These are phyloP conservation scores for Papiliotrema nemorosa DNA, from an alignment of 1,284 basidiomycete genomes.

Conservation along the genomic window DNA sequence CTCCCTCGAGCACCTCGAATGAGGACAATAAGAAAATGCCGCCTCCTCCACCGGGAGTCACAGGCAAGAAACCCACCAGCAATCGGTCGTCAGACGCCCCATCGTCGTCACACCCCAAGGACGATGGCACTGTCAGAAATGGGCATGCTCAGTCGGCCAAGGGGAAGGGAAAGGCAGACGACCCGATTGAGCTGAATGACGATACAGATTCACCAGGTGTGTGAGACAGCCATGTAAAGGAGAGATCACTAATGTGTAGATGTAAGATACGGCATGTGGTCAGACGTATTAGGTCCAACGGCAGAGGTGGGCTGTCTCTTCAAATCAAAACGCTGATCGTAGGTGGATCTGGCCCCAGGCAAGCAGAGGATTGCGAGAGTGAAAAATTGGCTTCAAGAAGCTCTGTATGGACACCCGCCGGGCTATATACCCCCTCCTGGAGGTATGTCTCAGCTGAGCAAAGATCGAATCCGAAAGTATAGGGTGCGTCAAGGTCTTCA, in stretches of 20 bases:
- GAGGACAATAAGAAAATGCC: conserved; percentile 28
- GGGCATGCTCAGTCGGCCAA: conserved; percentile 37
- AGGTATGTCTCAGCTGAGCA: conserved; percentile 34
- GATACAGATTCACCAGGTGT: conserved; percentile 3
- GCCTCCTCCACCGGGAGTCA: conserved; percentile 22
- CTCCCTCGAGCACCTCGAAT: not conserved
- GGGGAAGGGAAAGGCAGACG: conserved; percentile 51
- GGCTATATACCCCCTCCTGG: conserved; percentile 4
- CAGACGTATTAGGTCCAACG: conserved; percentile 68
- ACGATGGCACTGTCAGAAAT: not conserved
- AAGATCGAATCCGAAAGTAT: conserved; percentile 67
- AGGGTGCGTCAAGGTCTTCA: conserved; percentile 57
- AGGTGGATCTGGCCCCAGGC: conserved; percentile 84
- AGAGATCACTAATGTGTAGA: not conserved
- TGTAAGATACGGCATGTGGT: conserved; percentile 57
- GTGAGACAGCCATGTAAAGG: not conserved
- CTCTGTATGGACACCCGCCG: conserved; percentile 58
- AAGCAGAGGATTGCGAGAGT: conserved; percentile 81
- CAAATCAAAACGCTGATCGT: not conserved
- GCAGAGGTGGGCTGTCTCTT: conserved; percentile 56
- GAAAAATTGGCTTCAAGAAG: conserved; percentile 77
- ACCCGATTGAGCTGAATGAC: conserved; percentile 27
- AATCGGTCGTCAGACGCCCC: not conserved
- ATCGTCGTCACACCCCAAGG: too few species aligned
- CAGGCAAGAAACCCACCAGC: conserved; percentile 4